phyloP scores from a whole-genome alignment of 495 filamentous ascomycete species.

The Hyaloscypha bicolor region DNA sequence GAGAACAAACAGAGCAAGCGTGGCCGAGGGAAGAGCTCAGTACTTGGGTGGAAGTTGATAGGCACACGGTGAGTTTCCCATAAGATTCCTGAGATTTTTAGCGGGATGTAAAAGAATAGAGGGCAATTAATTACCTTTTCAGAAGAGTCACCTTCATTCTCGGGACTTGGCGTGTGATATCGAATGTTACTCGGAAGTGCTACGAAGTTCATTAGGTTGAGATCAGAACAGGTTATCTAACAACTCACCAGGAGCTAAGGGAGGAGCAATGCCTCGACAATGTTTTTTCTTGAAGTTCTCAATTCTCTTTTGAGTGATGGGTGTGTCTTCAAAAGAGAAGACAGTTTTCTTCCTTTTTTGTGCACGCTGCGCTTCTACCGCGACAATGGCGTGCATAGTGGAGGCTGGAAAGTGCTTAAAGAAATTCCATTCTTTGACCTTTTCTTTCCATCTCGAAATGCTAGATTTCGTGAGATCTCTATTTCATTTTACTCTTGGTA shows the following conservation, averaged over 20 bases:
- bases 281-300: slow-evolving; percentile 1
- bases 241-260: neutral
- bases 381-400: slow-evolving; percentile 3
- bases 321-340: neutral
- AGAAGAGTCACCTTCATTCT: neutral
- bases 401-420: neutral
- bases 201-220: neutral
- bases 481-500: neutral
- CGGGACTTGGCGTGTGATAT: neutral
- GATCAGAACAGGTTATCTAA: neutral
- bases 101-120: neutral
- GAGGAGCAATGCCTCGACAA: neutral
- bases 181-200: neutral
- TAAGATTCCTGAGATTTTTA: slow-evolving; percentile 2
- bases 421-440: slow-evolving; percentile 8
- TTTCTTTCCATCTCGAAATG: slow-evolving; percentile 1
- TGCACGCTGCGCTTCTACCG: slow-evolving; percentile 2
- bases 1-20: neutral
- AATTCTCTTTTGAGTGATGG: neutral
- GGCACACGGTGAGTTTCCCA: too few species aligned
- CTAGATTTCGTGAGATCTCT: neutral
- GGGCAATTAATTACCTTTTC: neutral
- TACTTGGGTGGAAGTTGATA: neutral
- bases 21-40: neutral
- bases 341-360: neutral